These are phyloP conservation scores for Alternaria sp. DNA, from an alignment of 2,329 filamentous ascomycete species.

Conservation along the genomic window DNA sequence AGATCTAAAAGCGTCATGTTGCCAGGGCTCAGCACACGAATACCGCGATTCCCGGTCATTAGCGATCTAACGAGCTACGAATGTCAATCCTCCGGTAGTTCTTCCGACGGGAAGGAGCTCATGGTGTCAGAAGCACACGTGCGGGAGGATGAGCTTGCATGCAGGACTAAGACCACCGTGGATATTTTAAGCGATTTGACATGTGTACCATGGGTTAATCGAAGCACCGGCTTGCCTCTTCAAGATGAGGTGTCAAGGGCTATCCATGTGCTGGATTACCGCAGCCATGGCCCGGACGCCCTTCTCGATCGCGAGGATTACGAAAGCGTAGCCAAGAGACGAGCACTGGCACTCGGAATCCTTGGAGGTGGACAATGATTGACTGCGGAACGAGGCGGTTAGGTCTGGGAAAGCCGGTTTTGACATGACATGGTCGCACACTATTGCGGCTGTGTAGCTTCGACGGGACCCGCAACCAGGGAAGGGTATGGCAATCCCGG, in stretches of 20 bases:
- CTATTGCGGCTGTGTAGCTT: slow-evolving; percentile 7
- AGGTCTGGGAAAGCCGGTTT: slow-evolving; percentile 4
- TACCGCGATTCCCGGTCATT: slow-evolving; percentile 5
- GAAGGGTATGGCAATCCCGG: slow-evolving; percentile 2
- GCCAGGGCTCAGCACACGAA: slow-evolving; percentile 1
- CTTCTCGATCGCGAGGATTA: slow-evolving; percentile 13
- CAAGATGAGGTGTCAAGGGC: slow-evolving; percentile 7
- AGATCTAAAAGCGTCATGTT: neutral
- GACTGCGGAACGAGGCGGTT: slow-evolving; percentile 1
- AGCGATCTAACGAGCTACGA: neutral
- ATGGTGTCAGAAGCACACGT: slow-evolving; percentile 9
- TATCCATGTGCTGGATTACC: slow-evolving; percentile 5
- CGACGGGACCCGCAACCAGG: slow-evolving; percentile 7
- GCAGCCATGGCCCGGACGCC: slow-evolving; percentile 5
- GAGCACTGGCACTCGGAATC: neutral
- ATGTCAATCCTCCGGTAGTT: slow-evolving; percentile 13
- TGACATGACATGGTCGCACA: slow-evolving; percentile 6
- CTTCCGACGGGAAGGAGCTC: slow-evolving; percentile 10
- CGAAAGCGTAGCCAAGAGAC: slow-evolving; percentile 1
- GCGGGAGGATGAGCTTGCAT: slow-evolving; percentile 1
- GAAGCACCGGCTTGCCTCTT: slow-evolving; percentile 7
- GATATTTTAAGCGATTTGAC: slow-evolving; percentile 1
- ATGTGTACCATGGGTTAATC: slow-evolving; percentile 9
- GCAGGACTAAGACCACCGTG: slow-evolving; percentile 1
- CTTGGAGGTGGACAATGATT: slow-evolving; percentile 7